A percentile compares a stretch with the other conserved stretches of the same genome.
Evolutionary conservation across 2,329 filamentous ascomycete species (phyloP).

Genomic region (Apiospora hydei): DNA sequence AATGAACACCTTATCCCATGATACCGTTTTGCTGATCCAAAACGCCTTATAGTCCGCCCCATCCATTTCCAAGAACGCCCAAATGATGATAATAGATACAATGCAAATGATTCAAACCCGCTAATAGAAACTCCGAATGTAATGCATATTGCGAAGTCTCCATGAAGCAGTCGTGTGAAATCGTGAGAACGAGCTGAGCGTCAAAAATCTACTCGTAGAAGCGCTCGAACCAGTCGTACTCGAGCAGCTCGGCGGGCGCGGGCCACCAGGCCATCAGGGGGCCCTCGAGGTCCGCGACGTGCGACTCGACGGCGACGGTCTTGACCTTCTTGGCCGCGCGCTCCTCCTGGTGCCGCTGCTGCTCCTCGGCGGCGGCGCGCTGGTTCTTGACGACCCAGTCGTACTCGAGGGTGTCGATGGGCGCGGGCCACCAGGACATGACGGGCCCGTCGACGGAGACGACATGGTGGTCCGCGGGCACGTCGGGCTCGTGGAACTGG

Average conservation of each 20-base stretch:
- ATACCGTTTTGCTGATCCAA: slow-evolving; percentile 4
- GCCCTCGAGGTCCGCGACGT: slow-evolving; percentile 33
- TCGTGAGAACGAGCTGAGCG: background rate
- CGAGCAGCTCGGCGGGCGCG: slow-evolving; percentile 33
- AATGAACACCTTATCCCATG: slow-evolving; percentile 21
- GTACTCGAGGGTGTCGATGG: slow-evolving; percentile 25
- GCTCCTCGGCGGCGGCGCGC: slow-evolving; percentile 1
- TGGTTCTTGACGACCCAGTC: slow-evolving; percentile 24
- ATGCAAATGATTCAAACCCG: background rate
- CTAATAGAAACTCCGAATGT: slow-evolving; percentile 19
- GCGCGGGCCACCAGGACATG: slow-evolving; percentile 16
- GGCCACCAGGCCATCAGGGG: slow-evolving; percentile 43
- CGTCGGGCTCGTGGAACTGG: background rate
- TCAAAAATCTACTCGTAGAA: slow-evolving; percentile 38
- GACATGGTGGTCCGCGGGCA: background rate
- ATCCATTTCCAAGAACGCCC: background rate
- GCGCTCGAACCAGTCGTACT: slow-evolving; percentile 39
- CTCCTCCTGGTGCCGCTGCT: background rate
- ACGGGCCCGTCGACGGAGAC: slow-evolving; percentile 3
- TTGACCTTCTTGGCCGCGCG: slow-evolving; percentile 21
- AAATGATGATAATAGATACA: slow-evolving; percentile 1
- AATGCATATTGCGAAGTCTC: slow-evolving; percentile 13
- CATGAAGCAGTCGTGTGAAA: slow-evolving; percentile 5
- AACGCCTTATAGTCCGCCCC: background rate
- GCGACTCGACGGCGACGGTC: slow-evolving; percentile 24